A percentile compares a stretch with the other conserved stretches of the same genome.
Conservation (phyloP, 768 basidiomycete genomes). For the Amanita pallidorosea region DNA sequence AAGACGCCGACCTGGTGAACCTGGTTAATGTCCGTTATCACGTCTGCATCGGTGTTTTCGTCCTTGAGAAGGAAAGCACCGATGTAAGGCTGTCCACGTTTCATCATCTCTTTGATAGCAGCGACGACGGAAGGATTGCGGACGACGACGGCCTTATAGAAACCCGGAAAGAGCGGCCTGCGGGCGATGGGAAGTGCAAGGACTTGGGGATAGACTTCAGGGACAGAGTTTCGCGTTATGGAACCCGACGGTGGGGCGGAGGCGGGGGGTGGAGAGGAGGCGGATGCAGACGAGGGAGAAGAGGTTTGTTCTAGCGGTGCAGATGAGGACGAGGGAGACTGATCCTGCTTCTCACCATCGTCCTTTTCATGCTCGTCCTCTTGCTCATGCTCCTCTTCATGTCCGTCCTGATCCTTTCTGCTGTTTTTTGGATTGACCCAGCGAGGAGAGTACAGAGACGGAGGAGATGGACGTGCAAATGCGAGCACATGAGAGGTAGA, state of each 20-base stretch:
- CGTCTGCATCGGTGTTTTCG: constrained; percentile 83
- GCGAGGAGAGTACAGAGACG: constrained; percentile 3
- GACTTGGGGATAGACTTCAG: constrained; percentile 87
- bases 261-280: constrained; percentile 8
- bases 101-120: constrained; percentile 94
- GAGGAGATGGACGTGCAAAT: neutral
- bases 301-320: constrained; percentile 1
- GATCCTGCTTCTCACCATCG: neutral
- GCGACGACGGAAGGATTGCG: constrained; percentile 84
- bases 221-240: constrained; percentile 80
- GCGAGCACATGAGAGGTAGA: neutral
- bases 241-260: constrained; percentile 23
- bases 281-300: constrained; percentile 5
- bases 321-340: neutral
- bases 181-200: constrained; percentile 93
- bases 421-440: constrained; percentile 6
- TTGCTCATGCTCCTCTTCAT: neutral
- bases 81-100: constrained; percentile 92
- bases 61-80: constrained; percentile 96
- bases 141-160: constrained; percentile 96
- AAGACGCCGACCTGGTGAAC: constrained; percentile 94
- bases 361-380: neutral
- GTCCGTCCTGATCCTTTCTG: neutral
- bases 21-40: constrained; percentile 79
- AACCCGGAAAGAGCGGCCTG: constrained; percentile 92